Evolutionary conservation across 495 filamentous ascomycete genomes (phyloP).

Genomic region (Neurospora sp.): DNA sequence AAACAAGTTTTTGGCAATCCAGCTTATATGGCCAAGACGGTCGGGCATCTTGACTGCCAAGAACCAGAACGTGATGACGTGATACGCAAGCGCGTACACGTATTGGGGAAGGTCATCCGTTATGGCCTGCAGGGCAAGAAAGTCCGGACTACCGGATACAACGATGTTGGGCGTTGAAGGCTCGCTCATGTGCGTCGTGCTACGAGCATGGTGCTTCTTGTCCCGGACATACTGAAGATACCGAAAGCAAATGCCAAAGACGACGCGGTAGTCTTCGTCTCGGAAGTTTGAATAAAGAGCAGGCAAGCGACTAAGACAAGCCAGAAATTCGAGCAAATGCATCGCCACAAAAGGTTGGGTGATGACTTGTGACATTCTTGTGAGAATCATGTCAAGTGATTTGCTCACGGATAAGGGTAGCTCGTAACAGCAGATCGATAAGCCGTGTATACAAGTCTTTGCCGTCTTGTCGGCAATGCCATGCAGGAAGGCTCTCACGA

Average conservation of each 20-base stretch:
- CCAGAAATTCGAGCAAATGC: constrained; percentile 89
- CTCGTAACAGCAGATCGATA: constrained; percentile 90
- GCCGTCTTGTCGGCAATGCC: constrained; percentile 79
- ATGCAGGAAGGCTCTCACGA: constrained; percentile 72
- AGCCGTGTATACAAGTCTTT: constrained; percentile 84
- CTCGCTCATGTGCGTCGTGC: constrained; percentile 22
- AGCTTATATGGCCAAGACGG: constrained; percentile 71
- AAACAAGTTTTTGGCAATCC: constrained; percentile 84
- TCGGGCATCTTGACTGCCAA: constrained; percentile 75
- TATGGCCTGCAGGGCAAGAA: constrained; percentile 23
- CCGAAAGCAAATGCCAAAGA: constrained; percentile 89
- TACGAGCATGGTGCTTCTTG: constrained; percentile 32
- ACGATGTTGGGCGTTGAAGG: constrained; percentile 20
- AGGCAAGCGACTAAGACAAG: constrained; percentile 73
- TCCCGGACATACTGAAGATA: constrained; percentile 66
- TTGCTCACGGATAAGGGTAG: constrained; percentile 74
- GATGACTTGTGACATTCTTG: constrained; percentile 90
- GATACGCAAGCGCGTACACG: constrained; percentile 83
- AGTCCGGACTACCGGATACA: constrained; percentile 12
- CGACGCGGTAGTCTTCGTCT: constrained; percentile 78
- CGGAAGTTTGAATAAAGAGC: constrained; percentile 78
- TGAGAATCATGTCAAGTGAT: constrained; percentile 68
- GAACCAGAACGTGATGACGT: constrained; percentile 96
- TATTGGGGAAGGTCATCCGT: constrained; percentile 73
- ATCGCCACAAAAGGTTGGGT: constrained; percentile 84